These are phyloP conservation scores for Hyaloperonospora brassicae DNA, from an alignment of 352 stramenopile species.

Conservation along the genomic window DNA sequence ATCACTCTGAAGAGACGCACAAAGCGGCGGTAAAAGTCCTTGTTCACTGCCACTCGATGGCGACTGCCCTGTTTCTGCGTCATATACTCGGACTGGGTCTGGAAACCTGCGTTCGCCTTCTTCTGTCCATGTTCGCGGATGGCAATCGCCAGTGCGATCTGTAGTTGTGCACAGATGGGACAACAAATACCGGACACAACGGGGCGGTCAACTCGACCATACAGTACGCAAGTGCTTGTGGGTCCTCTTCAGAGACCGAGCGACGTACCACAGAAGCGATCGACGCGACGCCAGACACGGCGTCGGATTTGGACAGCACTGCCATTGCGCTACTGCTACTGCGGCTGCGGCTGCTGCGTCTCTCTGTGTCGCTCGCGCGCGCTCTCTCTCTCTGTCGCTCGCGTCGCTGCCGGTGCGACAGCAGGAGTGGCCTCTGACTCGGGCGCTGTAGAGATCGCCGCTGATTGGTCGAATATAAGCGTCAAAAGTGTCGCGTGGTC, in stretches of 20 bases:
- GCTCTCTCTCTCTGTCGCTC: too few relatives aligned
- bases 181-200: constrained; percentile 8
- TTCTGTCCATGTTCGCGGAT: constrained; percentile 62
- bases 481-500: too few relatives aligned
- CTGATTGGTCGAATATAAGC: too few relatives aligned
- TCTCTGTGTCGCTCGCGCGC: too few relatives aligned
- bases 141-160: constrained; percentile 52
- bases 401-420: too few relatives aligned
- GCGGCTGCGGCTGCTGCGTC: too few relatives aligned
- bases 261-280: constrained; percentile 39
- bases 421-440: too few relatives aligned
- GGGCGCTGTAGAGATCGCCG: too few relatives aligned
- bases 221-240: not conserved
- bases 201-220: not conserved
- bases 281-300: constrained; percentile 32
- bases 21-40: constrained; percentile 60
- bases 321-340: constrained; percentile 42
- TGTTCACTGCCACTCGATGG: constrained; percentile 64
- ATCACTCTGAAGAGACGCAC: constrained; percentile 65
- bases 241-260: too few relatives aligned
- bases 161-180: not conserved
- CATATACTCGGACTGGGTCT: constrained; percentile 61
- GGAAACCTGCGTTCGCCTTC: constrained; percentile 37
- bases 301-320: constrained; percentile 52
- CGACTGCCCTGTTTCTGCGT: constrained; percentile 63